These are phyloP conservation scores for Pseudopithomyces chartarum DNA, from an alignment of 2,329 filamentous ascomycete genomes.

Conservation along the genomic window DNA sequence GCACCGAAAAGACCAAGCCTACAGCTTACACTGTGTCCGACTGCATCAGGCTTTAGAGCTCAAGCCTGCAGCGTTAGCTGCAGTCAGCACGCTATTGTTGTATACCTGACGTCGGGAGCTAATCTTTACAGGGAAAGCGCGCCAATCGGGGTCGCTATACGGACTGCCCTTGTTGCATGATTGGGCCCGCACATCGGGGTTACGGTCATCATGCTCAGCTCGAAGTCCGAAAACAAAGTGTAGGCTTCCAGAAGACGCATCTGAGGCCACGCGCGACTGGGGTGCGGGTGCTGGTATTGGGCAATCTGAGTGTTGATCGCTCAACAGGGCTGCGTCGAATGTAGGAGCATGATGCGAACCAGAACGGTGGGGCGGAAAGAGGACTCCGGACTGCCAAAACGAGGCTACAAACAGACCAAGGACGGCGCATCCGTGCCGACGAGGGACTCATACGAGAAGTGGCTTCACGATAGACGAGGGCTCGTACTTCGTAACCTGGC, in stretches of 20 bases:
- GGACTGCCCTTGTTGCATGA: conserved; percentile 19
- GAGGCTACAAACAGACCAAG: neutral
- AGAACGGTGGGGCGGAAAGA: conserved; percentile 1
- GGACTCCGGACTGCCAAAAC: conserved; percentile 6
- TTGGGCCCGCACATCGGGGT: conserved; percentile 24
- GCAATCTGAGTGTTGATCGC: neutral
- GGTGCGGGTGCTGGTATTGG: neutral
- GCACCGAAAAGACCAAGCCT: neutral
- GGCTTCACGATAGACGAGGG: neutral
- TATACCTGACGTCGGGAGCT: conserved; percentile 18
- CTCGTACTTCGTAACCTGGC: neutral
- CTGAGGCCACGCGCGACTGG: neutral
- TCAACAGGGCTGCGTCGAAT: conserved; percentile 1
- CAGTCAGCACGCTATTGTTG: conserved; percentile 31
- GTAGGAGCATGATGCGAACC: conserved; percentile 4
- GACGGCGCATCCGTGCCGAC: neutral
- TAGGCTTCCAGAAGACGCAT: neutral
- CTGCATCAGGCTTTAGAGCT: conserved; percentile 21
- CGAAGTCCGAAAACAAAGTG: conserved; percentile 28
- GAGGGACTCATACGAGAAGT: neutral
- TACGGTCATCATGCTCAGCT: conserved; percentile 25
- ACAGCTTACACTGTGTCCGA: conserved; percentile 3
- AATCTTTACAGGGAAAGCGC: conserved; percentile 14
- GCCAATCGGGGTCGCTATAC: conserved; percentile 28
- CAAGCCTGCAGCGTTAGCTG: conserved; percentile 16